Conservation (phyloP, 2,329 filamentous ascomycete genomes). For the Aureobasidium sp. region DNA sequence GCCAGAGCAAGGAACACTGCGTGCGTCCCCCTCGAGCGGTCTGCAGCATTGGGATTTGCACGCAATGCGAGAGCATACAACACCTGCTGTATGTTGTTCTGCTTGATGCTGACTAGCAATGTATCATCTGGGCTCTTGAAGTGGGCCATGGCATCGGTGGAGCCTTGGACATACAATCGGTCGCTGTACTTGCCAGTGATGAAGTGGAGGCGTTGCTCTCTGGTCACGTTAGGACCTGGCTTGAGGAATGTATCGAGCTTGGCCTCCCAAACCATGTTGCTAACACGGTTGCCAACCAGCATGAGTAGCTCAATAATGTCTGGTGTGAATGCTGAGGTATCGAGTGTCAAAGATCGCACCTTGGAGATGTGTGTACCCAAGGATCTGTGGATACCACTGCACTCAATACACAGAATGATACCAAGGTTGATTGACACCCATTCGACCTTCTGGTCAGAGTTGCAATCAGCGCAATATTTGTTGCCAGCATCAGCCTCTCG, state of each 20-base stretch:
- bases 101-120: conserved; percentile 86
- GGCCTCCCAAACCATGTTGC: conserved; percentile 95
- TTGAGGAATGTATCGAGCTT: conserved; percentile 68
- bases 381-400: conserved; percentile 93
- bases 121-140: conserved; percentile 79
- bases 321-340: conserved; percentile 91
- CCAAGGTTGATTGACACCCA: conserved; percentile 99
- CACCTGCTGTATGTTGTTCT: conserved; percentile 89
- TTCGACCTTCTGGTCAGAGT: conserved; percentile 84
- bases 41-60: conserved; percentile 79
- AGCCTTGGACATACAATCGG: conserved; percentile 69
- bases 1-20: conserved; percentile 85
- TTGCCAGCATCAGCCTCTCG: conserved; percentile 90
- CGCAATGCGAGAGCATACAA: conserved; percentile 81
- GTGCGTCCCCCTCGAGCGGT: conserved; percentile 82
- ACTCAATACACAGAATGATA: conserved; percentile 95
- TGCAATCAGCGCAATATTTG: conserved; percentile 88
- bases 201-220: conserved; percentile 87
- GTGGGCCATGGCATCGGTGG: conserved; percentile 56
- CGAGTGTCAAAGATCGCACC: conserved; percentile 86
- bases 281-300: conserved; percentile 85
- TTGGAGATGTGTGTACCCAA: conserved; percentile 97
- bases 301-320: conserved; percentile 94
- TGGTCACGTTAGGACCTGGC: conserved; percentile 66
- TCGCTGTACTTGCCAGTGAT: conserved; percentile 95